Evolutionary conservation across 2,329 filamentous ascomycete genomes (phyloP).

Genomic region (Amphichorda felina): DNA sequence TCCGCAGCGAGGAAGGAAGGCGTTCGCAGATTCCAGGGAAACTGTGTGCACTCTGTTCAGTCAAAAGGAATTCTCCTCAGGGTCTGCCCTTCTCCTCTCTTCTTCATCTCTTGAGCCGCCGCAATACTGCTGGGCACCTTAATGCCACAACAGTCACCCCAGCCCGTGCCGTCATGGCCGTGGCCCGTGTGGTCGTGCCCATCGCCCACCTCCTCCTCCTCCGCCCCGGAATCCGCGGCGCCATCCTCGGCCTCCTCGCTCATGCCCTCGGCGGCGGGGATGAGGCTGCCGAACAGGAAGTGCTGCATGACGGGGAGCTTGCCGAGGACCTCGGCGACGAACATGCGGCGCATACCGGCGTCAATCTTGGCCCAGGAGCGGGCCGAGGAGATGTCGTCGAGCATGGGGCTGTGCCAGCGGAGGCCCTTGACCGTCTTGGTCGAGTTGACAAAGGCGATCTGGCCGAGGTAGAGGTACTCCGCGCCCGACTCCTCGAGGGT

Average conservation of each 20-base stretch:
- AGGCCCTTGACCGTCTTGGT: conserved; percentile 93
- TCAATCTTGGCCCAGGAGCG: conserved; percentile 90
- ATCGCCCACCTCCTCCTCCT: conserved; percentile 33
- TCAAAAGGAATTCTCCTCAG: conserved; percentile 75
- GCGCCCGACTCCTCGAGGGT: conserved; percentile 74
- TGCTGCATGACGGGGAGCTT: conserved; percentile 99
- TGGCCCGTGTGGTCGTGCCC: conserved; percentile 31
- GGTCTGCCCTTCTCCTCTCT: conserved; percentile 46
- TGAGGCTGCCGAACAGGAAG: conserved; percentile 80
- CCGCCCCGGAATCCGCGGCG: conserved; percentile 36
- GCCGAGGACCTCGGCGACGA: conserved; percentile 78
- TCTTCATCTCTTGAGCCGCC: conserved; percentile 79
- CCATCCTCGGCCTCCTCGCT: conserved; percentile 43
- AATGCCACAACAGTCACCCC: conserved; percentile 97
- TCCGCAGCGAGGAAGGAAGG: too few relatives aligned
- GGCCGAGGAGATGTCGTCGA: conserved; percentile 89
- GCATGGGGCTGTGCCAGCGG: conserved; percentile 95
- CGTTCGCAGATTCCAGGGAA: too few relatives aligned
- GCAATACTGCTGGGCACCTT: conserved; percentile 91
- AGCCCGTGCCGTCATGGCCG: conserved; percentile 52
- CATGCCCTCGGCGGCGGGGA: conserved; percentile 77
- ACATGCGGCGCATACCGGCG: conserved; percentile 93
- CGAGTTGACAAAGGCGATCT: conserved; percentile 87
- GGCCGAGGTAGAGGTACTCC: conserved; percentile 84
- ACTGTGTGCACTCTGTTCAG: too few relatives aligned